Base-by-base conservation (phyloP, 2,329 filamentous ascomycete species). In the Penicillium concentricum region DNA sequence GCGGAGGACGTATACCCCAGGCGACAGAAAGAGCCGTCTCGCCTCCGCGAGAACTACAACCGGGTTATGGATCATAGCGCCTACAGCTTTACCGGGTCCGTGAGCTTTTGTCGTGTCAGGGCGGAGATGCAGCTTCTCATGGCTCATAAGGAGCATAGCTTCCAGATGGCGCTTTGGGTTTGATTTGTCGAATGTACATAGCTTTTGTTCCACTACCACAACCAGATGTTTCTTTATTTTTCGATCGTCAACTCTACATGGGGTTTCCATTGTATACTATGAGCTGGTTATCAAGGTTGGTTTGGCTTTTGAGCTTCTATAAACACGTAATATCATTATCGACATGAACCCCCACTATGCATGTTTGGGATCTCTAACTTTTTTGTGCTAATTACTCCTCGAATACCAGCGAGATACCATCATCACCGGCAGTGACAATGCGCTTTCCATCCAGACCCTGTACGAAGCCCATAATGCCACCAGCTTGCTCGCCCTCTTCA, bases 381-480 rank as follows among this genome's bases (percentile, higher is more conserved):
- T 52, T 58, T 34, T 37, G 6, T 38, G 5, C 16, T 7, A 32
- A 0, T 26, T 67, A 73, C 49, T 77, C 74, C 59, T 77, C 75
- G 61, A 80, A 81, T 28, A 81, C 73, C 51, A 81, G 65, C 5
- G 74, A 69, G 53, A 81, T 72, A 9, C 76, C 75, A 67, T 99
- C 94, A 76, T 99, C 94, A 24, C 94, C 94, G 2, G 92, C 94
- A 6, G 94, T 97, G 5, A 96, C 83, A 47, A 97, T 80, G 62
- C 87, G 82, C 73, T 87, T 84, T 0, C 91, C 91, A 71, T 87
- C 82, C 7, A 87, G 87, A 2, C 80, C 81, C 75, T 97, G 92
- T 51, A 96, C 92, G 71, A 97, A 99, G 0, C 89, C 92, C 65
- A 97, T 76, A 9, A 97, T 88, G 51, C 93, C 93, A 34, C 92